Evolutionary conservation across 2,329 filamentous ascomycete species (phyloP), one percentile per base, ranked within the genome.

Genomic region (Fusarium hostae): DNA sequence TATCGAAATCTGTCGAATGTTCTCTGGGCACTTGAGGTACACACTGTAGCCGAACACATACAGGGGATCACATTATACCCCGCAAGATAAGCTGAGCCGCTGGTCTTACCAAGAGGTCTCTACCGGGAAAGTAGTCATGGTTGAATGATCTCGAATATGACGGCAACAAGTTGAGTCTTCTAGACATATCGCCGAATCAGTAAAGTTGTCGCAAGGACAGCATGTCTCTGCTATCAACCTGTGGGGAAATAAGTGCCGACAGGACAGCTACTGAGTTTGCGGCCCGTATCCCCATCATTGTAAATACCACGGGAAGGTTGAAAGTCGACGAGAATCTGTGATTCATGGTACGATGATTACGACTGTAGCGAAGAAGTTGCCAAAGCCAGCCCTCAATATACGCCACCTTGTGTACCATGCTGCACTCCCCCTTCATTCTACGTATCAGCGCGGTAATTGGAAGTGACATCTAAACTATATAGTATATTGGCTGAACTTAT

Each of bases 61-160:
- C 48, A 41, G 58, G 34, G 26, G 32, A 35, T n/a, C n/a, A 15
- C 9, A 40, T 37, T 35, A 52, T 40, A 45, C 40, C 35, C 58
- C n/a, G 30, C 41, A 22, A 69, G 51, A 34, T 28, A 60, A 59
- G 44, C 34, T n/a, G 28, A 43, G 37, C 37, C 45, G 66, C 51
- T 70, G 66, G 51, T 54, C 30, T 10, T 20, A 37, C 22, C 30
- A 32, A 32, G 32, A 41, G 20, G 30, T n/a, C 41, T 34, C 41
- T 34, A 26, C 16, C 26, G 30, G 28, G 28, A 22, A 47, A 32
- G 26, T n/a, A 34, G 28, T 28, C 7, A 20, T 47, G 18, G 45
- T 24, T 20, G 28, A 37, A 39, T 20, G 12, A 40, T 37, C n/a
- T 26, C 10, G 34, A 61, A 34, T 35, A 60, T 24, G 40, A 41